Conservation (phyloP, 169 alveolate species). For the Eimeria zaria region DNA sequence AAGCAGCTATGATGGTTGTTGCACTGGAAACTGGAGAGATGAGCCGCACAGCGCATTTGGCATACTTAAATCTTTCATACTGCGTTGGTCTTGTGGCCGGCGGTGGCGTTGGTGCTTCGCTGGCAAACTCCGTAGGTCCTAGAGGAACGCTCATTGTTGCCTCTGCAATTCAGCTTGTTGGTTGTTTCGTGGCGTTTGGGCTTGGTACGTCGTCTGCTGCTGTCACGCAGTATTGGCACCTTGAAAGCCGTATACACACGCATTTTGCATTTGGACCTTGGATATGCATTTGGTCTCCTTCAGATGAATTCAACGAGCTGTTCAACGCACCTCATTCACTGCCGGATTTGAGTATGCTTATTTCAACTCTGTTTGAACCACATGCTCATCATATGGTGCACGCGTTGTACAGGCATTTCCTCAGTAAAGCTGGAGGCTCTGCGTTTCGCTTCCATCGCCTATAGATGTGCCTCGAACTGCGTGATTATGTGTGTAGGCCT, state of each 20-base stretch:
- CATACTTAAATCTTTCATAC: conserved; percentile 78
- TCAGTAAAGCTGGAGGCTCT: conserved; percentile 40
- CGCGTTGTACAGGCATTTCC: conserved; percentile 1
- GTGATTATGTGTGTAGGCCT: conserved; percentile 45
- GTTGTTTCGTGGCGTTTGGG: conserved; percentile 68
- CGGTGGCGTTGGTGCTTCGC: conserved; percentile 65
- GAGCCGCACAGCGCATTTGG: conserved; percentile 71
- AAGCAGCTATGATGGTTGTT: conserved; percentile 78
- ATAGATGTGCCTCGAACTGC: conserved; percentile 47
- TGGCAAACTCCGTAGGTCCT: conserved; percentile 62
- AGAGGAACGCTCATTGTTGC: conserved; percentile 80
- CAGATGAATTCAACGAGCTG: conserved; percentile 67
- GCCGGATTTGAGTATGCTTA: conserved; percentile 36
- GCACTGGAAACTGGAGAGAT: conserved; percentile 53
- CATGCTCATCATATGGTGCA: neutral
- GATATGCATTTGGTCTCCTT: neutral
- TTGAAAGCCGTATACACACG: neutral
- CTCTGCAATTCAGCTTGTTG: conserved; percentile 69
- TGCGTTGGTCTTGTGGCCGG: conserved; percentile 76
- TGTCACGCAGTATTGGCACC: neutral
- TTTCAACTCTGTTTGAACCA: neutral
- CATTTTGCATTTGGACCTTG: neutral
- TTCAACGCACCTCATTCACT: conserved; percentile 17
- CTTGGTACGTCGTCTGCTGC: conserved; percentile 45
- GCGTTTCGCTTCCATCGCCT: conserved; percentile 31